These are phyloP conservation scores for Paramyrothecium sp. DNA, from an alignment of 2,329 filamentous ascomycete species.

Conservation along the genomic window DNA sequence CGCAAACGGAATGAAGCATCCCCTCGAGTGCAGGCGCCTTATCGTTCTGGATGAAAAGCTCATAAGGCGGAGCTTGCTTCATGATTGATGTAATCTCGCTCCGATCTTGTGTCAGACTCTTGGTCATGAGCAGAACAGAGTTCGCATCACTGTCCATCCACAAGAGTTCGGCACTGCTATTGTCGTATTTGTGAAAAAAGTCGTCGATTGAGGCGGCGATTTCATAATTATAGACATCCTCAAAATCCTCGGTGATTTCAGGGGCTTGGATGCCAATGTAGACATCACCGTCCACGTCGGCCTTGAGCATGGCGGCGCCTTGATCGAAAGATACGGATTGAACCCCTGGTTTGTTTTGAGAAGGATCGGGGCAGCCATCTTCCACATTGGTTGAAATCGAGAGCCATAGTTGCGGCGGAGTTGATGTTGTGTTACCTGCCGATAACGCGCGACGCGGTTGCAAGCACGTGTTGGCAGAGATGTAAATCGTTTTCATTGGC, in stretches of 20 bases:
- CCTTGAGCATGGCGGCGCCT: constrained; percentile 66
- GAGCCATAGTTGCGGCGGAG: constrained; percentile 71
- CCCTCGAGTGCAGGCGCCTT: constrained; percentile 63
- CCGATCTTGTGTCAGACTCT: constrained; percentile 64
- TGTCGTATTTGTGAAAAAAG: constrained; percentile 66
- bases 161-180: constrained; percentile 55
- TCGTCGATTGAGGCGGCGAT: constrained; percentile 79
- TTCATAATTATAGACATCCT: constrained; percentile 74
- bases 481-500: constrained; percentile 56
- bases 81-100: constrained; percentile 54
- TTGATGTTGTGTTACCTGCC: constrained; percentile 8
- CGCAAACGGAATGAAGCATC: constrained; percentile 79
- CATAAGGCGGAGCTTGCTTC: constrained; percentile 59
- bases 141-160: constrained; percentile 84
- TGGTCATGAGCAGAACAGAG: constrained; percentile 76
- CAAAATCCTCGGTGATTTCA: constrained; percentile 56
- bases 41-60: constrained; percentile 71
- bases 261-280: constrained; percentile 77
- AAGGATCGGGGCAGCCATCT: constrained; percentile 23
- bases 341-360: constrained; percentile 16
- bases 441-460: constrained; percentile 57
- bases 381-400: constrained; percentile 64
- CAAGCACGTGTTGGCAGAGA: constrained; percentile 83
- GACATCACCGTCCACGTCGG: constrained; percentile 64
- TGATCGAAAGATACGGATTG: constrained; percentile 52